Conservation (phyloP, 2,329 filamentous ascomycete species). For the Pseudocercospora ulei region DNA sequence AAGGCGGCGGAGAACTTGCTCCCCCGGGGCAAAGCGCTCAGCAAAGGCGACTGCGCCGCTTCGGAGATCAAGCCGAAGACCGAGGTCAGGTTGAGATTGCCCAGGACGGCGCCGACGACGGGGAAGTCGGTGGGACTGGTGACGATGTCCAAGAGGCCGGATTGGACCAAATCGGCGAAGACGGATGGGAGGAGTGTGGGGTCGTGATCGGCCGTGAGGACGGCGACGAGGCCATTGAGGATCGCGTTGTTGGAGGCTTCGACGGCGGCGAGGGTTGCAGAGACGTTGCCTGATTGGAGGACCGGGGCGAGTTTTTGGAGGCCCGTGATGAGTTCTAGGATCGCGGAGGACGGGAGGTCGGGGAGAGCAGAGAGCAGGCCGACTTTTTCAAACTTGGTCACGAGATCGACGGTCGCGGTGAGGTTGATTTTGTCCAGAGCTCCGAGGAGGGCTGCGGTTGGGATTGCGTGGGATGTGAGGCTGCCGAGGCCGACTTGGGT, state of each 20-base stretch:
- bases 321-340: constrained; percentile 9
- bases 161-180: constrained; percentile 11
- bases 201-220: constrained; percentile 1
- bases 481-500: constrained; percentile 9
- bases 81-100: constrained; percentile 15
- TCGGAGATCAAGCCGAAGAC: constrained; percentile 12
- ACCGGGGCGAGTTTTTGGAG: constrained; percentile 13
- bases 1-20: constrained; percentile 13
- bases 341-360: constrained; percentile 5
- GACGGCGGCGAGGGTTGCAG: constrained; percentile 9
- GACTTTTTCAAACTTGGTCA: constrained; percentile 7
- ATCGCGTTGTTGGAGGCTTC: constrained; percentile 13
- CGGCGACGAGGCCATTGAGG: constrained; percentile 3
- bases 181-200: constrained; percentile 10
- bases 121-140: constrained; percentile 14
- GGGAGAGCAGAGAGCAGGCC: constrained; percentile 13
- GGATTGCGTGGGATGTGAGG: constrained; percentile 9
- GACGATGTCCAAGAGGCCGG: constrained; percentile 12
- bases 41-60: background rate
- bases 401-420: constrained; percentile 11
- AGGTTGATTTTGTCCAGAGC: constrained; percentile 16
- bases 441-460: constrained; percentile 6
- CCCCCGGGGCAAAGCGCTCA: background rate
- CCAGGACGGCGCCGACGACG: constrained; percentile 10
- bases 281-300: constrained; percentile 10